Conservation (phyloP, 2,329 filamentous ascomycete genomes). For the Botryotinia convoluta region DNA sequence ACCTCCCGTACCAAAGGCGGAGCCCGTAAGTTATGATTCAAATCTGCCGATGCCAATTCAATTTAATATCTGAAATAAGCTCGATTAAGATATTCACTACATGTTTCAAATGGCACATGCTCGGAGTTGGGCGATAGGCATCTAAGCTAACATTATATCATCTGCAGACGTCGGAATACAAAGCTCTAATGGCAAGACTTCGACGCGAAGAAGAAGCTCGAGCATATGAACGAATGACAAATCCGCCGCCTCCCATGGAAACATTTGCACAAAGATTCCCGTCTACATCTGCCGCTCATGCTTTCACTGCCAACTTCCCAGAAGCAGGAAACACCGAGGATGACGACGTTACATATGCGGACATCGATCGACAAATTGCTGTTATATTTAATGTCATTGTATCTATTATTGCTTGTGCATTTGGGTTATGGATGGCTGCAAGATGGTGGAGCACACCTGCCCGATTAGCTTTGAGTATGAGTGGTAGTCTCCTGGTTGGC, state of each 20-base stretch:
- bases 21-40: constrained; percentile 58
- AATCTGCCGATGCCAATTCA: neutral
- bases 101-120: neutral
- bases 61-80: neutral
- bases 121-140: neutral
- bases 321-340: constrained; percentile 46
- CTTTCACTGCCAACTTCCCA: constrained; percentile 51
- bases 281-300: constrained; percentile 48
- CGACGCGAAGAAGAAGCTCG: constrained; percentile 79
- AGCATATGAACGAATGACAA: constrained; percentile 77
- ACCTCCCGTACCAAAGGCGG: constrained; percentile 76
- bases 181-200: constrained; percentile 81
- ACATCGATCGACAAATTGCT: constrained; percentile 77
- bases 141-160: constrained; percentile 18
- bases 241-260: constrained; percentile 54
- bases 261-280: constrained; percentile 60
- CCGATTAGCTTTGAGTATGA: constrained; percentile 68
- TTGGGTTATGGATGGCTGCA: constrained; percentile 74
- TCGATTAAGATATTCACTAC: neutral
- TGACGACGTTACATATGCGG: constrained; percentile 66
- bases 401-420: constrained; percentile 76
- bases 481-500: constrained; percentile 66
- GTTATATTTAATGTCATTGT: constrained; percentile 88
- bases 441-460: constrained; percentile 72
- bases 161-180: constrained; percentile 72